Evolutionary conservation across 805 yeast species (phyloP).

Genomic region (Maudiozyma barnettii): DNA sequence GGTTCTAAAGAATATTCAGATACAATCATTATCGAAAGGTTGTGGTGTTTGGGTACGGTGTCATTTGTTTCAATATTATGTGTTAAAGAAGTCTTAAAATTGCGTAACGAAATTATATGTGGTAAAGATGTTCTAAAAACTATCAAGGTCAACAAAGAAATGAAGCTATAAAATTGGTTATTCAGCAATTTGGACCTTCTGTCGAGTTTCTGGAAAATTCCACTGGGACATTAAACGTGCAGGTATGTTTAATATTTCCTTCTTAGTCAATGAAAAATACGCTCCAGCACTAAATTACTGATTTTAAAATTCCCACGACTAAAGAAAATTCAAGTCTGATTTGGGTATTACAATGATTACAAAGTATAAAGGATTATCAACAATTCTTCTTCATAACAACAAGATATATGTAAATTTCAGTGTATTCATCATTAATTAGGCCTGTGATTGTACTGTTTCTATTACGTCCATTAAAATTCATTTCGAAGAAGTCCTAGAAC

Average conservation of each 20-base stretch:
- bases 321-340: conserved; percentile 10
- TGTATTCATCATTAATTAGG: conserved; percentile 51
- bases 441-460: conserved; percentile 36
- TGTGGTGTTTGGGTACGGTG: conserved; percentile 42
- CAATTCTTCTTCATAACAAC: conserved; percentile 35
- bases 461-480: neutral
- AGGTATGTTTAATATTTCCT: conserved; percentile 30
- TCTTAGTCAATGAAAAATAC: conserved; percentile 33
- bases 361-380: conserved; percentile 40
- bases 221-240: conserved; percentile 8
- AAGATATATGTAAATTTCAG: conserved; percentile 42
- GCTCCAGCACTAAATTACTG: conserved; percentile 9
- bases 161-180: conserved; percentile 34
- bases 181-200: conserved; percentile 34
- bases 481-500: conserved; percentile 2
- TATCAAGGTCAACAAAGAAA: conserved; percentile 41
- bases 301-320: conserved; percentile 10
- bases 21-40: conserved; percentile 25
- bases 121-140: conserved; percentile 43
- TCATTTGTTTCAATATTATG: conserved; percentile 36
- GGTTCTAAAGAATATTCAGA: neutral
- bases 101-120: conserved; percentile 40
- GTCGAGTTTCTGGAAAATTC: conserved; percentile 24
- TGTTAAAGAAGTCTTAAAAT: conserved; percentile 42
- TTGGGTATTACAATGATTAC: conserved; percentile 17